Percentiles rank a stretch among this genome's conserved stretches.
Evolutionary conservation across 352 stramenopile species (phyloP).

Genomic region (Lagenidium giganteum): DNA sequence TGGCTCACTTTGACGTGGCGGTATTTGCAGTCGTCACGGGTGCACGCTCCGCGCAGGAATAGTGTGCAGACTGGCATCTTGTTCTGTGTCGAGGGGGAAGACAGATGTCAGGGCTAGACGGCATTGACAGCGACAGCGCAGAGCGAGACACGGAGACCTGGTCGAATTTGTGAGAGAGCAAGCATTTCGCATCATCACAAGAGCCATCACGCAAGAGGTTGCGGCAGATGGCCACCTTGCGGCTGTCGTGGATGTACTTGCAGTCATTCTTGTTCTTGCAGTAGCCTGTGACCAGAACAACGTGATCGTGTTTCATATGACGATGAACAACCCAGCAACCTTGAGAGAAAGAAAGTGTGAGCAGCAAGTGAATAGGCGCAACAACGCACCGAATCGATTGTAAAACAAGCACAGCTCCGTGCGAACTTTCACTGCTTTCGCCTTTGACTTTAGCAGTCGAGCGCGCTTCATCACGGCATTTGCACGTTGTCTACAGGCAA

Average conservation of each 20-base stretch:
- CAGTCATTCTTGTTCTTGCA: constrained; percentile 72
- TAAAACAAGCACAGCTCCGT: constrained; percentile 71
- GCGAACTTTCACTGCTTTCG: constrained; percentile 24
- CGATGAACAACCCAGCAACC: no score
- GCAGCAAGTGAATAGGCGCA: no score
- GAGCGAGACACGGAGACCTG: no score
- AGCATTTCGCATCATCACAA: constrained; percentile 39
- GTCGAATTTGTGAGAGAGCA: constrained; percentile 66
- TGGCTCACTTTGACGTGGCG: constrained; percentile 72
- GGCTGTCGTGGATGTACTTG: constrained; percentile 71
- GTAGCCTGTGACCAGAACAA: constrained; percentile 47
- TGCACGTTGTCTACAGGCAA: constrained; percentile 28
- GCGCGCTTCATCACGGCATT: constrained; percentile 39
- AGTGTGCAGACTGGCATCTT: constrained; percentile 64
- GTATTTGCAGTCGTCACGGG: constrained; percentile 60
- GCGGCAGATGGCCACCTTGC: constrained; percentile 56
- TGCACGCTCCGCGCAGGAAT: constrained; percentile 59
- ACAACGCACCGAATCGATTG: constrained; percentile 69
- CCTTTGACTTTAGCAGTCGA: constrained; percentile 22
- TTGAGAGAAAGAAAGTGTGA: no score
- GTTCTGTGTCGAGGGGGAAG: no score
- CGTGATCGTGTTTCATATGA: no score
- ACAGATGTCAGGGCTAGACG: no score
- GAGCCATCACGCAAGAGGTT: constrained; percentile 63
- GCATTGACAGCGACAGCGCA: no score